Base-by-base conservation (phyloP, 495 filamentous ascomycete species). In the Evansstolkia leycettana region DNA sequence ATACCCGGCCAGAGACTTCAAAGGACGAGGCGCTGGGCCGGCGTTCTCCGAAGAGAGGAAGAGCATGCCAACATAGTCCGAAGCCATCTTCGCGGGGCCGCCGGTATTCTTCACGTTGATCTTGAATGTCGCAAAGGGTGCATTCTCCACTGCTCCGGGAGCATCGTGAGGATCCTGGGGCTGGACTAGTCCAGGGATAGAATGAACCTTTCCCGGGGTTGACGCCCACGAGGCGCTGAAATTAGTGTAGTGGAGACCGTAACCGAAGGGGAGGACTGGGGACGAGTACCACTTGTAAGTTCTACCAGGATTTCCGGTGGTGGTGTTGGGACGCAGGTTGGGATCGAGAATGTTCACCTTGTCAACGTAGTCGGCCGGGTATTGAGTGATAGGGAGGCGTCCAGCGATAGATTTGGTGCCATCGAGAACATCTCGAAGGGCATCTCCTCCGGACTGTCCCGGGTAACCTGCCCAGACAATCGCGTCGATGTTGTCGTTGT, bases 211-310 rank as follows among this genome's bases (percentile, higher is more conserved):
- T n/a, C n/a, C n/a, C 24, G n/a, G n/a, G 7, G 24, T 26, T 26
- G 24, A 26, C 7, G 33, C 38, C 15, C 66, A 43, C 0, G 49
- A 55, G 14, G 60, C 50, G 17, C 46, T 40, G 42, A 64, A 60
- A 12, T 47, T 55, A 7, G 64, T 61, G 41, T 68, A 64, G 46
- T 60, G 62, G 11, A 73, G 35, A 1, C 70, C 70, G 37, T 46
- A 60, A 1, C 67, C 70, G 43, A 72, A 75, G 5, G 55, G 54
- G 12, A 67, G 48, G 26, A 64, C 52, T 0, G 69, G 51, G 18
- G 57, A 54, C n/a, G 55, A 58, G 48, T 72, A 75, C 62, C 62
- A 75, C 42, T 60, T 60, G 39, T 74, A 74, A 5, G 70, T 74
- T 25, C 66, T 52, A 1, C 70, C 67, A 0, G 47, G 43, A 16